These are phyloP conservation scores for Pistacia atlantica DNA, from an alignment of 345 rosid species.

Conservation along the genomic window DNA sequence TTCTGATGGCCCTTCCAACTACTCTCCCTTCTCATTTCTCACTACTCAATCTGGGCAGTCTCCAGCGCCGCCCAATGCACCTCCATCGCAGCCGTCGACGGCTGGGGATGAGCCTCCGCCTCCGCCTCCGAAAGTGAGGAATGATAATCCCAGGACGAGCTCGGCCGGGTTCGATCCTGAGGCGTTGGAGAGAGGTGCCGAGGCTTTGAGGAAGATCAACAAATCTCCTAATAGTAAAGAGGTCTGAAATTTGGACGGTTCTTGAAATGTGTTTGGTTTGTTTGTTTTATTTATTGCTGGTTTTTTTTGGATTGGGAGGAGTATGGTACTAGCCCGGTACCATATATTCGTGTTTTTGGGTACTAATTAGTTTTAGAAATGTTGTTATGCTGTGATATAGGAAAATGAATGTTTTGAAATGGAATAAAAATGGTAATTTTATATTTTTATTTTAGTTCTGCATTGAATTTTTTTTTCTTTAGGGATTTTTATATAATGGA, in stretches of 20 bases:
- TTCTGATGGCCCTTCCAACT: conserved; percentile 73
- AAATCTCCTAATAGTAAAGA: conserved; percentile 73
- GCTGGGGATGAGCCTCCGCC: conserved; percentile 30
- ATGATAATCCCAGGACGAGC: conserved; percentile 73
- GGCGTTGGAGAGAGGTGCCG: conserved; percentile 87
- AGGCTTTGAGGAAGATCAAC: conserved; percentile 67
- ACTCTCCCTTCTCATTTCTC: conserved; percentile 42
- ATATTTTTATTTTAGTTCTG: background rate
- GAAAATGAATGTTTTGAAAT: background rate
- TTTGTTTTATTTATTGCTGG: background rate
- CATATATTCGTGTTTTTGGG: too few species aligned
- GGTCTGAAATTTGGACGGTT: conserved; percentile 33
- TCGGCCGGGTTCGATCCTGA: conserved; percentile 93
- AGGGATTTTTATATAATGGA: background rate
- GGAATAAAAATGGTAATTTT: background rate
- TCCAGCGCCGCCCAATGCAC: conserved; percentile 35
- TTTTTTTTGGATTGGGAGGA: background rate
- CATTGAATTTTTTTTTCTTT: background rate
- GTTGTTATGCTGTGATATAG: background rate
- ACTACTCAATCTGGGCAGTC: conserved; percentile 34
- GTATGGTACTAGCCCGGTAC: too few species aligned
- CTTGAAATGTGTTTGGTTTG: background rate
- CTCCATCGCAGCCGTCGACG: conserved; percentile 18
- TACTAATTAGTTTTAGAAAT: background rate
- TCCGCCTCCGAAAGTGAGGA: conserved; percentile 51